phyloP scores from a whole-genome alignment of 202 grass and related monocot species.

The Schoenoplectus tabernaemontani region DNA sequence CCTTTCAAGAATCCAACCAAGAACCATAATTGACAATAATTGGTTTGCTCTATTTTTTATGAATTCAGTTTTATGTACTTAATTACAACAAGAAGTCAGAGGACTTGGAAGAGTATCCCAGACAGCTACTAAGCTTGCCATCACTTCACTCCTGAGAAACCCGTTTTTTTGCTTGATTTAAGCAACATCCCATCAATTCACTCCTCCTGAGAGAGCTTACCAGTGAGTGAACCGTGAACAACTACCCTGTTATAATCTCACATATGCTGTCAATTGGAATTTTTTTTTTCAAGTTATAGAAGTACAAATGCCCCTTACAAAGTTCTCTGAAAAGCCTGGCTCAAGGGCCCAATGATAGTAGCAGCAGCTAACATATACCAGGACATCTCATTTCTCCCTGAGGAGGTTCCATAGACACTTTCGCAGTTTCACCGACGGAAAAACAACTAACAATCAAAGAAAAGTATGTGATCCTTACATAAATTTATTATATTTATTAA shows the following conservation, averaged over 20 bases:
- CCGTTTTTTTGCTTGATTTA: background rate
- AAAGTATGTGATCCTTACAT: background rate
- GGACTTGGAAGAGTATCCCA: no score
- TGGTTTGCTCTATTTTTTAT: no score
- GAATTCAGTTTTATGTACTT: background rate
- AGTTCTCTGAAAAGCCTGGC: background rate
- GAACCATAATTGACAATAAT: background rate
- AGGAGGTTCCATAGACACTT: conserved; percentile 5
- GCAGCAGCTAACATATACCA: background rate
- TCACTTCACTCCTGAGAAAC: no score
- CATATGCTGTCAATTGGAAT: background rate
- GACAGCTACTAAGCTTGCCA: background rate
- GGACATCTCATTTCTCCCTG: background rate
- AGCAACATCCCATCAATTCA: background rate
- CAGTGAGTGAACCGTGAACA: background rate
- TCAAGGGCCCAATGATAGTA: background rate
- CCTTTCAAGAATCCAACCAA: background rate
- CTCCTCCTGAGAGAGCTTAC: background rate
- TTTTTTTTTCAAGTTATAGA: background rate
- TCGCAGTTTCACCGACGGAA: background rate
- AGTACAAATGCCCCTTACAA: background rate
- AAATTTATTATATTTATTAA: background rate
- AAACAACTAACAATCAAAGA: background rate
- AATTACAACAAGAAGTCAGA: background rate
- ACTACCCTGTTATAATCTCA: background rate